These are phyloP conservation scores for Thamnidium elegans DNA, from an alignment of 192 early-diverging fungal genomes.

Conservation along the genomic window DNA sequence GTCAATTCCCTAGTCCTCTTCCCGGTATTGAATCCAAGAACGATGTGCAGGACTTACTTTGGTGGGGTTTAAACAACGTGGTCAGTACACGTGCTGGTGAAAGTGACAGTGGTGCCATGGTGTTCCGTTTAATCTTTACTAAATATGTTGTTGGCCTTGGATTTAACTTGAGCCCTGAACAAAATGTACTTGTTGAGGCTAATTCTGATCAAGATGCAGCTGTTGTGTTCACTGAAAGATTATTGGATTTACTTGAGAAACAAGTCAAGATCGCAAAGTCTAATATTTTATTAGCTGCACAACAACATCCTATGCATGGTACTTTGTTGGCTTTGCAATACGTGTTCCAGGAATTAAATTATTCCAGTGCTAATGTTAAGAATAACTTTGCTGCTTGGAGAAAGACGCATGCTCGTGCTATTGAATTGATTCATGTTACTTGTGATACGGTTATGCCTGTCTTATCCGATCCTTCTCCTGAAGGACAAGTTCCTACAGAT, in stretches of 20 bases:
- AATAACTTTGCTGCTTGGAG: constrained; percentile 49
- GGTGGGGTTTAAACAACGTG: constrained; percentile 60
- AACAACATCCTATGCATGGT: constrained; percentile 55
- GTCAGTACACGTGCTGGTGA: constrained; percentile 71
- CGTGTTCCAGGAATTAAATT: constrained; percentile 62
- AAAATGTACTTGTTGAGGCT: not conserved
- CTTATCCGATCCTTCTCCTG: constrained; percentile 77
- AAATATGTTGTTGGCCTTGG: constrained; percentile 67
- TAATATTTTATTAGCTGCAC: constrained; percentile 51
- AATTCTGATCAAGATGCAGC: not conserved
- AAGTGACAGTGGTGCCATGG: constrained; percentile 79
- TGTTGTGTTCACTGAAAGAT: constrained; percentile 36
- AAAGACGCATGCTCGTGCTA: constrained; percentile 42
- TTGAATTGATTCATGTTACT: constrained; percentile 50
- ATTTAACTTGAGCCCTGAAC: constrained; percentile 36
- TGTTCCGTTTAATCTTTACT: constrained; percentile 73
- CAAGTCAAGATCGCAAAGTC: constrained; percentile 47
- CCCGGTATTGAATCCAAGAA: constrained; percentile 50
- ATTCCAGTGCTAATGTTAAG: constrained; percentile 40
- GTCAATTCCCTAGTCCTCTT: constrained; percentile 61
- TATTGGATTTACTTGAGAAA: constrained; percentile 48
- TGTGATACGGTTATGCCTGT: constrained; percentile 65
- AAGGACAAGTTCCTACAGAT: constrained; percentile 85
- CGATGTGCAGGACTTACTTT: constrained; percentile 50
- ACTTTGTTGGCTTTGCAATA: constrained; percentile 52